Base-by-base conservation (phyloP, 345 rosid genomes). In the Citrus hindsii region DNA sequence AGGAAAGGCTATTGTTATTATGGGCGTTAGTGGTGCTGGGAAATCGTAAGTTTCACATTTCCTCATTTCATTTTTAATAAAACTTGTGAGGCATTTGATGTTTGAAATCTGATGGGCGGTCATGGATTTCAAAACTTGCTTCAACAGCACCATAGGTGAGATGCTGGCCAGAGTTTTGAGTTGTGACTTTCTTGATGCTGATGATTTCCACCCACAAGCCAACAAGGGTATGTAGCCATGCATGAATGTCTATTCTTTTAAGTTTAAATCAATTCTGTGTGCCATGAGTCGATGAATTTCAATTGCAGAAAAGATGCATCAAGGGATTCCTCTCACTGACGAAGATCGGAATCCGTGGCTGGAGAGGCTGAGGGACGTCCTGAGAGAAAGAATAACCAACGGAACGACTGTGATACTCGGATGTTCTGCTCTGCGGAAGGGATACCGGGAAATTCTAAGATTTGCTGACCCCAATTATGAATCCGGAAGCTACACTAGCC, bases 301-400 rank as follows among this genome's bases (percentile, higher is more conserved):
- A 10, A 40, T 48, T n/a, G 51, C 3, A 95, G 99, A 89, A 48
- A 96, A 96, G 77, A 96, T 96, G 97, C 51, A 51, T 19, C 84
- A 81, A 73, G 97, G 95, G n/a, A 87, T 94, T 78, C 86, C 97
- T 48, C 88, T 92, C 58, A 75, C 93, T 1, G 95, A 96, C 18
- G 88, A 91, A 79, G 98, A 96, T 56, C 80, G 98, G 71, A 82
- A 90, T 32, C 99, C 99, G 3, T 96, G 99, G 99, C 92, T 96
- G 28, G 70, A 88, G 77, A 81, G 9, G 9, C 81, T 94, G 51
- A 88, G 81, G 22, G 89, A 85, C 74, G 81, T 76, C 76, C 82
- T 95, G 12, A 77, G 77, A 65, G 87, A 79, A 77, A 69, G 74
- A 61, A 79, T 92, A 61, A 67, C 69, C 19, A 6, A 42, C 19